Evolutionary conservation across 148 eudicot genomes (phyloP), one percentile per base, ranked within the genome.

Genomic region (Vaccinium myrtillus): DNA sequence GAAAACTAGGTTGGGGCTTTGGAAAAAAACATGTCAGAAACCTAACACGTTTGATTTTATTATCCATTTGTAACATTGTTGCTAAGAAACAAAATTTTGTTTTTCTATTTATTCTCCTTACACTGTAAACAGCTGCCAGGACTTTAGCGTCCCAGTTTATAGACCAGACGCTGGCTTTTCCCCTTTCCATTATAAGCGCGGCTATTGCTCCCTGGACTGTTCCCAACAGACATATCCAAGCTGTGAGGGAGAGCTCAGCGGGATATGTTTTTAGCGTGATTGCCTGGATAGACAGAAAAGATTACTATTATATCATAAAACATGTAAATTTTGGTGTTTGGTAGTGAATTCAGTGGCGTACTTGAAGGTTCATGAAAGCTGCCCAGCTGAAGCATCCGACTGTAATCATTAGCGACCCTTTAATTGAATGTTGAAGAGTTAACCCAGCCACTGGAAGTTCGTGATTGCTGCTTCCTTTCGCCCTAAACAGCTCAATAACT

Each of bases 361-460:
- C 88, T 86, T 96, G 99, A 81, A 96, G 89, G 87, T 94, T 93
- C 88, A 94, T 92, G 88, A 96, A 96, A 88, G 90, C 89, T 69
- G 95, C 97, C 99, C 98, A 96, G 81, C 98, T 90, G 85, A 94
- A 91, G 92, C 97, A 93, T 83, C 95, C 98, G 78, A 92, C 83
- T 63, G 92, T 92, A 87, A 96, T 93, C 95, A 96, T 90, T 63
- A 94, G 77, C 2, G 99, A 84, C 32, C 99, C 99, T 86, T 91
- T 93, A 69, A 96, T 91, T 19, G 97, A 89, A 27, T 96, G 92
- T 43, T 94, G 91, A 19, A 91, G 91, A 86, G 87, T 91, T 59
- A 92, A 58, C 81, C 87, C 92, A 19, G 83, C 80, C 19, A 32
- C 85, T 51, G 73, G 85, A 18, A 59, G 84, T n/a, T 84, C 89